A percentile compares a stretch with the other conserved stretches of the same genome.
Conservation (phyloP, 768 basidiomycete genomes). For the Hortiboletus flavorubellus region DNA sequence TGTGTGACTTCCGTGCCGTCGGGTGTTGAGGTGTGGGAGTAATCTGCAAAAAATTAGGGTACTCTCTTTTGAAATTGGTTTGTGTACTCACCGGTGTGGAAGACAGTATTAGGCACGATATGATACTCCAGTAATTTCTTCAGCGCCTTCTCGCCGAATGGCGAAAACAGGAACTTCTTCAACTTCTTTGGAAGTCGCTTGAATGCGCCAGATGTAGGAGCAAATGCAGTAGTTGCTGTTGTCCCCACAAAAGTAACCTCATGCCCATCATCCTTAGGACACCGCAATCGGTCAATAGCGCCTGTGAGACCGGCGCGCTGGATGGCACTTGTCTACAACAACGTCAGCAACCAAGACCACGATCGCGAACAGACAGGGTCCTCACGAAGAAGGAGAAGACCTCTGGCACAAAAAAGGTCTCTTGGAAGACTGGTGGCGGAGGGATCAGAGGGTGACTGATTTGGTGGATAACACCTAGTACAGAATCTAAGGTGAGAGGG, state of each 20-base stretch:
- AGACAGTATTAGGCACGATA: conserved; percentile 5
- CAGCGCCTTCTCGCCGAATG: conserved; percentile 11
- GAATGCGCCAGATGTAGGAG: conserved; percentile 7
- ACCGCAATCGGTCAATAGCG: conserved; percentile 4
- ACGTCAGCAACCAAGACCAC: background rate
- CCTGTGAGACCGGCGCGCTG: conserved; percentile 10
- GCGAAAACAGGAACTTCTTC: conserved; percentile 10
- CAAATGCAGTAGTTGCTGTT: conserved; percentile 5
- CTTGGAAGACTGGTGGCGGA: conserved; percentile 13
- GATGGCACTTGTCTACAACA: conserved; percentile 10
- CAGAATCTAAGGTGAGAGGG: background rate
- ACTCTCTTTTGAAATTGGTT: background rate
- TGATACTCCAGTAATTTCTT: conserved; percentile 14
- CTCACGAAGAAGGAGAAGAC: conserved; percentile 14
- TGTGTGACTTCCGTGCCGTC: background rate
- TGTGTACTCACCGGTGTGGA: conserved; percentile 8
- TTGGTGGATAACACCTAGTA: conserved; percentile 12
- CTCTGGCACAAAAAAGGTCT: conserved; percentile 5
- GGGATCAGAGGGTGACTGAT: conserved; percentile 12
- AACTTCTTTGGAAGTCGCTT: conserved; percentile 8
- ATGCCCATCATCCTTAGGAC: background rate
- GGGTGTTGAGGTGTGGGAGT: conserved; percentile 9
- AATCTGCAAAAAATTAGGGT: conserved; percentile 2
- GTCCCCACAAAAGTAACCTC: background rate
- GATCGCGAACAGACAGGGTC: background rate